These are phyloP conservation scores for Arctium lappa DNA, from an alignment of 129 eudicot species.

Conservation along the genomic window DNA sequence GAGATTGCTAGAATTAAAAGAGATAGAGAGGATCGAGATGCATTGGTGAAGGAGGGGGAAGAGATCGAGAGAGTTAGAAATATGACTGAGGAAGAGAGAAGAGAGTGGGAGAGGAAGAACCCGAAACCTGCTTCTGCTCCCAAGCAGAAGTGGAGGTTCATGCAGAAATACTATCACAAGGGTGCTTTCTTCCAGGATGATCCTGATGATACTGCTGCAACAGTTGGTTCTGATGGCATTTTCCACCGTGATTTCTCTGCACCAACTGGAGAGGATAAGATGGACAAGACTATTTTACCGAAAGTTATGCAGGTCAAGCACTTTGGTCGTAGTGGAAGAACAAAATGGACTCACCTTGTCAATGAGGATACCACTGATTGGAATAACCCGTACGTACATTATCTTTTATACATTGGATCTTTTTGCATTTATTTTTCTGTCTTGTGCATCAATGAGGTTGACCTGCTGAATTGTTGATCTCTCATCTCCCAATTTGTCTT, in stretches of 20 bases:
- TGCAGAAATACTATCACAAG: constrained; percentile 98
- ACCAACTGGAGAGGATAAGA: constrained; percentile 94
- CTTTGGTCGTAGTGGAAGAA: constrained; percentile 95
- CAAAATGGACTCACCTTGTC: constrained; percentile 98
- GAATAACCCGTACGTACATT: constrained; percentile 85
- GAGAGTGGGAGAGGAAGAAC: constrained; percentile 97
- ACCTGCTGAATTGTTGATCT: neutral
- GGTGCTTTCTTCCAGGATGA: constrained; percentile 91
- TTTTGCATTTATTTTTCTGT: neutral
- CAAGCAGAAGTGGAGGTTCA: constrained; percentile 89
- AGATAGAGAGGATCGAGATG: constrained; percentile 93
- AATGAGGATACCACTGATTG: constrained; percentile 97
- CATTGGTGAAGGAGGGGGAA: constrained; percentile 81
- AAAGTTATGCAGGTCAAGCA: constrained; percentile 98
- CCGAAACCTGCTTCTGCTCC: constrained; percentile 47
- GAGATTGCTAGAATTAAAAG: constrained; percentile 93
- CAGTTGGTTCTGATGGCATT: constrained; percentile 60
- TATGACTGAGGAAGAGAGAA: constrained; percentile 97
- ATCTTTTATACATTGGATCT: neutral
- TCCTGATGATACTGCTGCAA: constrained; percentile 76
- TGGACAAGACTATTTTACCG: constrained; percentile 91
- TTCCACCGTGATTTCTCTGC: constrained; percentile 74
- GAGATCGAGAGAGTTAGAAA: constrained; percentile 92
- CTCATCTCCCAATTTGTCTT: neutral
- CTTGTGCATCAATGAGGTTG: constrained; percentile 1